Conservation (phyloP, 2,329 filamentous ascomycete genomes). For the Hypoxylon sp. region DNA sequence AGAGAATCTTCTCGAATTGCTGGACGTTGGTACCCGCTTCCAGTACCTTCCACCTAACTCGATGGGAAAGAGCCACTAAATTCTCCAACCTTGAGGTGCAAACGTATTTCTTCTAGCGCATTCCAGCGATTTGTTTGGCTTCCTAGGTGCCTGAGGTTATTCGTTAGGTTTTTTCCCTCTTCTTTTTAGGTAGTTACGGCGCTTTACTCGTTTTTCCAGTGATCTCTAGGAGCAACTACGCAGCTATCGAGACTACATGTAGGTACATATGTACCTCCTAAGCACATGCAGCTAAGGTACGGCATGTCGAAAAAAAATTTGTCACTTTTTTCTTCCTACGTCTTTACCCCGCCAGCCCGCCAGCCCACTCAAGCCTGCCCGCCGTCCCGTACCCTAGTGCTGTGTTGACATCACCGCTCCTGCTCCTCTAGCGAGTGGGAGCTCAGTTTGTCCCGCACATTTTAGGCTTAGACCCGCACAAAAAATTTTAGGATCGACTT, state of each 20-base stretch:
- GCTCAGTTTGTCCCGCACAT: slow-evolving; percentile 24
- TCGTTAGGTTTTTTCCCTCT: not conserved
- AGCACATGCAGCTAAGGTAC: too few relatives aligned
- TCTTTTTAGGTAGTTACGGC: too few relatives aligned
- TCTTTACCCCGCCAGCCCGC: not conserved
- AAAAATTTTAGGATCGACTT: slow-evolving; percentile 4
- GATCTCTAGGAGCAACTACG: not conserved
- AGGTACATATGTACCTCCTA: too few relatives aligned
- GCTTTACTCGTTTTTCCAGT: not conserved
- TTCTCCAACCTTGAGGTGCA: slow-evolving; percentile 26
- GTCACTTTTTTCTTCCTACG: too few relatives aligned
- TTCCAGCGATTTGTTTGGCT: not conserved
- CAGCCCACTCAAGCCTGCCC: not conserved
- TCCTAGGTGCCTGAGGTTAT: too few relatives aligned
- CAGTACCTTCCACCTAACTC: slow-evolving; percentile 32
- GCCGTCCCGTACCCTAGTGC: too few relatives aligned
- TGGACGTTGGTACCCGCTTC: slow-evolving; percentile 32
- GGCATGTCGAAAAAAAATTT: too few relatives aligned
- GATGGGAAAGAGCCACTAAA: slow-evolving; percentile 12
- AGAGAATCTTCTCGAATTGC: slow-evolving; percentile 37
- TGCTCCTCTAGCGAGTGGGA: too few relatives aligned
- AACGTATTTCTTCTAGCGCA: not conserved
- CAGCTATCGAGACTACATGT: too few relatives aligned
- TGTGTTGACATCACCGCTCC: slow-evolving; percentile 32
- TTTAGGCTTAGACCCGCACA: slow-evolving; percentile 22